Evolutionary conservation across 768 basidiomycete species (phyloP), one percentile per base, ranked within the genome.

Genomic region (Sistotremastrum suecicum): DNA sequence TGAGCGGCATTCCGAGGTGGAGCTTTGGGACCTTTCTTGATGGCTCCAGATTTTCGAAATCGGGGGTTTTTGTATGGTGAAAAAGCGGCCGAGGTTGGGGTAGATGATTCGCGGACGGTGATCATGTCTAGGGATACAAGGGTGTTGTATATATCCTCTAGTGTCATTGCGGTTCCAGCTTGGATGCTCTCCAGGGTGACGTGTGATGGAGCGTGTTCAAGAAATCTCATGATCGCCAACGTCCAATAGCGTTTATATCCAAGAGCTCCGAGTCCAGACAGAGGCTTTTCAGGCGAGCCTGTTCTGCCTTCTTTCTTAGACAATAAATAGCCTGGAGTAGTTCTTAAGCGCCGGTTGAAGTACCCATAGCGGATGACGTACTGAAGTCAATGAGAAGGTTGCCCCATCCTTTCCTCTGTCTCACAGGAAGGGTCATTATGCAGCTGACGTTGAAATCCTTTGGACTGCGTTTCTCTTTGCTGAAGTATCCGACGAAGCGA

Each of bases 191-290:
- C 82, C 42, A 95, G 65, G 34, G 71, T 70, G 29, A 80, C 74
- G 43, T 72, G 66, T 34, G 67, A 67, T n/a, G 79, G 70, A 8
- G 76, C 74, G 9, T 69, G 71, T 37, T 69, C 67, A 45, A 84
- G 66, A 62, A 80, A 92, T 45, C 80, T 74, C 77, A 90, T 91
- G 44, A 97, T 58, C 34, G 88, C 72, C 39, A 91, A 66, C 3
- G 80, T 87, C 94, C 95, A 98, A 59, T 98, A 98, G 51, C 81
- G 86, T 66, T 72, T 80, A 66, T 99, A 99, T n/a, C 89, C 86
- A 44, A 98, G 68, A 8, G 86, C 83, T 28, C 95, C 95, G 29
- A 99, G 74, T 37, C 76, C 82, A 38, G 91, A 97, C 8, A 99
- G 74, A 8, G 95, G 95, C 55, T 92, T 92, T 62, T 99, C 95